Conservation (phyloP, 2,329 filamentous ascomycete genomes). For the Beauveria sp. region DNA sequence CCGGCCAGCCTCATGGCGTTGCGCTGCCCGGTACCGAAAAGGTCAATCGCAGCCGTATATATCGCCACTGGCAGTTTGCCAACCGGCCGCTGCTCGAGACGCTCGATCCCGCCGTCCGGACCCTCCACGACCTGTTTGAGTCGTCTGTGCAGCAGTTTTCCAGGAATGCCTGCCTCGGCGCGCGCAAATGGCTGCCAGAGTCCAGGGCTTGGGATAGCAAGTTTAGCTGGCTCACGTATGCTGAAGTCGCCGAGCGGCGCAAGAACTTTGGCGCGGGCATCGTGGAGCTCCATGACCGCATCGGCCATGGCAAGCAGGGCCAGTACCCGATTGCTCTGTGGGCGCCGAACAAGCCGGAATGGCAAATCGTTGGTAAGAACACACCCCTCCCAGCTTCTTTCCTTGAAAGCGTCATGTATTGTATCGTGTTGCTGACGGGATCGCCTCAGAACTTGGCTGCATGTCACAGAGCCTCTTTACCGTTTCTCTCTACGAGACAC, state of each 20-base stretch:
- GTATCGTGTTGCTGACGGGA: background rate
- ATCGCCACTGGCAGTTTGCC: slow-evolving; percentile 73
- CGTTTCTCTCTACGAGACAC: slow-evolving; percentile 92
- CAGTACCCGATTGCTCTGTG: slow-evolving; percentile 75
- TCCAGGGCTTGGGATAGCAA: slow-evolving; percentile 61
- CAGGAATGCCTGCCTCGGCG: slow-evolving; percentile 63
- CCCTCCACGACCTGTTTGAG: slow-evolving; percentile 71
- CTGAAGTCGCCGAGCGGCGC: slow-evolving; percentile 62
- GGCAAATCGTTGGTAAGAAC: slow-evolving; percentile 64
- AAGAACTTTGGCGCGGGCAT: slow-evolving; percentile 74
- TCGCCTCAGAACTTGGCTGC: slow-evolving; percentile 64
- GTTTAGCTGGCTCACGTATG: slow-evolving; percentile 73
- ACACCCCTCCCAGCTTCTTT: too few species aligned
- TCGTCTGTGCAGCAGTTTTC: slow-evolving; percentile 49
- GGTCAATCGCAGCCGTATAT: slow-evolving; percentile 66
- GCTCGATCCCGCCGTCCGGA: slow-evolving; percentile 57
- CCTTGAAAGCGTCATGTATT: too few species aligned
- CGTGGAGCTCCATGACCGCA: slow-evolving; percentile 63
- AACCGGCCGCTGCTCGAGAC: slow-evolving; percentile 63
- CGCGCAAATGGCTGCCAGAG: slow-evolving; percentile 62
- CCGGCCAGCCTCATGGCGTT: slow-evolving; percentile 71
- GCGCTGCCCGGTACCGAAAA: slow-evolving; percentile 66
- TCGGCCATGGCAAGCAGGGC: slow-evolving; percentile 50
- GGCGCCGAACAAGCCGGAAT: slow-evolving; percentile 83
- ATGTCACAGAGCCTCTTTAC: slow-evolving; percentile 82